Evolutionary conservation across 768 basidiomycete species (phyloP), one percentile per base, ranked within the genome.

Genomic region (Macrolepiota albuminosa): DNA sequence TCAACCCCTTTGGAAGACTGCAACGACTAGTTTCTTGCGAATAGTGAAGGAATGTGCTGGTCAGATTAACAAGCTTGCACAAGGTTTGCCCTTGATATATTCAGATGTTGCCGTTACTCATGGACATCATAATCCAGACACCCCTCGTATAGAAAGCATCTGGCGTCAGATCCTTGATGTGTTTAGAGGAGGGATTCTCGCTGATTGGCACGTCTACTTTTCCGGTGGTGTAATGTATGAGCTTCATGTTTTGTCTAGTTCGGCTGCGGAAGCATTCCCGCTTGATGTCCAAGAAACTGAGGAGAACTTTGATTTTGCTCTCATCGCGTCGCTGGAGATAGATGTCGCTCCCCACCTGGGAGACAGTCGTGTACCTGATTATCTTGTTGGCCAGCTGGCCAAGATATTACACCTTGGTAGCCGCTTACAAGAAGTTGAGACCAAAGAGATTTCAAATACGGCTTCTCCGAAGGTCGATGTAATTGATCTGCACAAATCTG

Each of bases 1-100:
- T 67, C 75, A 72, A 24, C 94, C 95, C 0, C 75, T 99, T 3
- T 98, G 96, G 96, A 95, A 95, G 75, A 95, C 93, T 0, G 95
- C 94, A n/a, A 93, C 90, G 2, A 82, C 79, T 14, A 86, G 80
- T 66, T 93, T 93, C 72, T 75, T 95, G 67, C 77, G 78, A 14
- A 80, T 92, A 36, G 87, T 92, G 47, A 89, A 84, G 58, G 87
- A 88, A 60, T 85, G 84, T 63, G 77, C 82, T 1, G 62, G 70
- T 29, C 81, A 81, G 58, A 74, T 93, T 54, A 73, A 82, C 60
- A 63, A 63, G 4, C 70, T 89, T 24, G 82, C 76, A 18, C 67
- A 78, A 58, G 76, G 88, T 88, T 43, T 53, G 77, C 13, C 48
- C 10, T 40, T 1, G 10, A 21, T 18, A 1, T 31, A 47, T 54